Percentiles rank a stretch among this genome's conserved stretches.
Evolutionary conservation across 805 yeast genomes (phyloP).

Genomic region (Schizosaccharomyces cryophilus): DNA sequence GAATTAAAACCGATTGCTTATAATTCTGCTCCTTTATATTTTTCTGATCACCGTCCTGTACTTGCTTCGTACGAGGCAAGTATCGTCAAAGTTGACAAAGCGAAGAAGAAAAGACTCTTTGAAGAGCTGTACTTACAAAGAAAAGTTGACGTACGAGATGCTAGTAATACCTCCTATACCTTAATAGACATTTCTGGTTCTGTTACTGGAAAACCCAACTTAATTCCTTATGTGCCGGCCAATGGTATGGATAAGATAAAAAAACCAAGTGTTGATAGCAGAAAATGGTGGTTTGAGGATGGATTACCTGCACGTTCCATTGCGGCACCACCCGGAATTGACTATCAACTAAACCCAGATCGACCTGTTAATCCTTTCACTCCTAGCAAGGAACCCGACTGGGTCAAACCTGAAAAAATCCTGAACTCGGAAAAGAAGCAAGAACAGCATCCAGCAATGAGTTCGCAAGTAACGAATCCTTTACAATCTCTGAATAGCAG

Average conservation of each 20-base stretch:
- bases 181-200: constrained; percentile 7
- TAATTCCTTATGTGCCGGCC: constrained; percentile 14
- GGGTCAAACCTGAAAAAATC: background rate
- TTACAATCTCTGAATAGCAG: background rate
- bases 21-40: constrained; percentile 29
- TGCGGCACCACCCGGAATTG: constrained; percentile 12
- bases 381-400: constrained; percentile 27
- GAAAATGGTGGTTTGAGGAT: constrained; percentile 18
- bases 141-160: constrained; percentile 19
- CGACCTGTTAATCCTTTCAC: constrained; percentile 53
- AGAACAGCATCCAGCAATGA: too few relatives aligned
- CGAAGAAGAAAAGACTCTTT: constrained; percentile 27
- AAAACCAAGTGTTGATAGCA: background rate
- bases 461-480: background rate
- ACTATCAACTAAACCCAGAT: constrained; percentile 39
- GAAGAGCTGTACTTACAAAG: constrained; percentile 35
- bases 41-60: constrained; percentile 87
- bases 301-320: constrained; percentile 53
- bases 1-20: constrained; percentile 38
- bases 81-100: constrained; percentile 48
- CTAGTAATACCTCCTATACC: constrained; percentile 11
- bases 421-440: too few relatives aligned
- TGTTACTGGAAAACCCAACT: background rate
- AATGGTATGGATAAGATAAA: constrained; percentile 56
- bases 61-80: constrained; percentile 48